Conservation (phyloP, 371 early-diverging fungal genomes). For the Rhizopus arrhizus region DNA sequence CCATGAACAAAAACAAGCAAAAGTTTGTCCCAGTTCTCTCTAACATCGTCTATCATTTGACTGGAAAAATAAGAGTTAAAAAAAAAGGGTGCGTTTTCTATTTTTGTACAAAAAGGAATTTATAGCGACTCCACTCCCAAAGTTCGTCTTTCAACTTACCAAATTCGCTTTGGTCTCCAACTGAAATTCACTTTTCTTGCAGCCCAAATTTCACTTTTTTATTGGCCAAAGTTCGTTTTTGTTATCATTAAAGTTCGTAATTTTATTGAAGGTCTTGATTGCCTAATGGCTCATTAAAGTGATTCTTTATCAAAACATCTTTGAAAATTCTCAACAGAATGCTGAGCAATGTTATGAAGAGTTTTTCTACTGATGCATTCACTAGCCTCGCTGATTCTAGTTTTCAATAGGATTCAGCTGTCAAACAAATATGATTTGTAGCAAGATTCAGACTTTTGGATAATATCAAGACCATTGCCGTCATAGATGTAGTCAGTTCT, state of each 20-base stretch:
- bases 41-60: too few species aligned
- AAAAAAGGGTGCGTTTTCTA: background rate
- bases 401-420: background rate
- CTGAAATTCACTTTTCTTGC: background rate
- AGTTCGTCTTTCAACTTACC: too few species aligned
- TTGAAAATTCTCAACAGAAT: too few species aligned
- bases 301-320: too few species aligned
- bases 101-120: background rate
- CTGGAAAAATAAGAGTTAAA: background rate
- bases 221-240: background rate
- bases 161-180: constrained; percentile 4
- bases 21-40: constrained; percentile 29
- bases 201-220: background rate
- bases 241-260: too few species aligned
- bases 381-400: background rate
- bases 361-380: background rate
- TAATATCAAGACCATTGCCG: constrained; percentile 7
- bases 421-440: background rate
- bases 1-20: constrained; percentile 64
- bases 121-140: too few species aligned
- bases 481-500: constrained; percentile 1
- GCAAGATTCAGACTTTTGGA: constrained; percentile 4
- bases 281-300: too few species aligned
- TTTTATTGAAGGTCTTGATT: too few species aligned
- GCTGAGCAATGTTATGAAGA: background rate